Conservation (phyloP, 2,329 filamentous ascomycete genomes). For the Calonectria crousiana region DNA sequence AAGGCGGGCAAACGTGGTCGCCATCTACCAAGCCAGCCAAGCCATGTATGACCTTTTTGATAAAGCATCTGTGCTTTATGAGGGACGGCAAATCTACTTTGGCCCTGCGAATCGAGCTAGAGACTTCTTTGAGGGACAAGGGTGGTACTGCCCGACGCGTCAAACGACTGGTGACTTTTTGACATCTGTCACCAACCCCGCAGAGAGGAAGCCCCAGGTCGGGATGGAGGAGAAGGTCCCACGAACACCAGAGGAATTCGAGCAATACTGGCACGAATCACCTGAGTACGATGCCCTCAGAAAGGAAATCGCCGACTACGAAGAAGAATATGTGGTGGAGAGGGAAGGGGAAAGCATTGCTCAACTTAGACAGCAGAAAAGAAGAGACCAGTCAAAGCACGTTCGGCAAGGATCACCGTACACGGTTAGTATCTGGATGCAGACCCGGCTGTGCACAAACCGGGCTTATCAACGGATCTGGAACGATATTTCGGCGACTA, state of each 20-base stretch:
- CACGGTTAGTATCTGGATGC: slow-evolving; percentile 67
- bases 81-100: slow-evolving; percentile 83
- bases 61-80: slow-evolving; percentile 80
- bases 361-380: slow-evolving; percentile 61
- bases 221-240: slow-evolving; percentile 74
- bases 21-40: slow-evolving; percentile 80
- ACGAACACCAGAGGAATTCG: slow-evolving; percentile 78
- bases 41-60: slow-evolving; percentile 80
- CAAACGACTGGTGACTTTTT: slow-evolving; percentile 79
- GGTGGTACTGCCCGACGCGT: slow-evolving; percentile 74
- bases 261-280: slow-evolving; percentile 59
- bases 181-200: slow-evolving; percentile 75
- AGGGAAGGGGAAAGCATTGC: slow-evolving; percentile 53
- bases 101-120: slow-evolving; percentile 72
- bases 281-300: slow-evolving; percentile 57
- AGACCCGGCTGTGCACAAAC: slow-evolving; percentile 63
- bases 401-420: slow-evolving; percentile 68
- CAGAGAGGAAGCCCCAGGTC: slow-evolving; percentile 65
- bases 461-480: slow-evolving; percentile 65
- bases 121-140: slow-evolving; percentile 75
- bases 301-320: slow-evolving; percentile 63
- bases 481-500: slow-evolving; percentile 63
- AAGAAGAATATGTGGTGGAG: slow-evolving; percentile 58
- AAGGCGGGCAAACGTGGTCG: slow-evolving; percentile 72
- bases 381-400: slow-evolving; percentile 63